Conservation (phyloP, 768 basidiomycete genomes). For the Boletus reticuloceps region DNA sequence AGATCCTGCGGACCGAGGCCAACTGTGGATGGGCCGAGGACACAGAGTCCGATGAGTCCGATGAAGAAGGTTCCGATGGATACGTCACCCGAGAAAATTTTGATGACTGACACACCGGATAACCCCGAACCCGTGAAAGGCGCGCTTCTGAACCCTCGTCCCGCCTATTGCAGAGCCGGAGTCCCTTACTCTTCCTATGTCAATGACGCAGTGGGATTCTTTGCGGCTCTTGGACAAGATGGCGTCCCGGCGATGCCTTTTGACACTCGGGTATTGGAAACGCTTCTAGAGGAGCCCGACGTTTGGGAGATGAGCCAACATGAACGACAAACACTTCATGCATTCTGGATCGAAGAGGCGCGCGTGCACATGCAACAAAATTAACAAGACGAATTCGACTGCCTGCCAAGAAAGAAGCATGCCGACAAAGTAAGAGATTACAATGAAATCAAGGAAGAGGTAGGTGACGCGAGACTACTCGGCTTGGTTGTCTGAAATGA, state of each 20-base stretch:
- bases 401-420: conserved; percentile 38
- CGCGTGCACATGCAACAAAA: conserved; percentile 30
- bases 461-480: conserved; percentile 23
- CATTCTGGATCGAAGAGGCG: conserved; percentile 47
- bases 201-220: conserved; percentile 32
- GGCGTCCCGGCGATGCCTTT: conserved; percentile 39
- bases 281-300: conserved; percentile 33
- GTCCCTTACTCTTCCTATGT: conserved; percentile 16
- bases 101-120: conserved; percentile 22
- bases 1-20: conserved; percentile 1
- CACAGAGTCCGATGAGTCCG: conserved; percentile 3
- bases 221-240: conserved; percentile 35
- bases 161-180: background rate
- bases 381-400: conserved; percentile 42
- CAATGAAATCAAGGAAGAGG: conserved; percentile 52
- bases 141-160: background rate
- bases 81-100: conserved; percentile 25
- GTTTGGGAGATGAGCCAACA: conserved; percentile 54
- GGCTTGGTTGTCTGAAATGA: background rate
- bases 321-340: conserved; percentile 47
- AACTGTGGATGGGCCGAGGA: conserved; percentile 1
- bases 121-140: background rate
- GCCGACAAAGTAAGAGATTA: conserved; percentile 37
- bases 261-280: conserved; percentile 35
- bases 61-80: conserved; percentile 9